phyloP scores from a whole-genome alignment of 192 early-diverging fungal species.

The Lunasporangiospora selenospora region DNA sequence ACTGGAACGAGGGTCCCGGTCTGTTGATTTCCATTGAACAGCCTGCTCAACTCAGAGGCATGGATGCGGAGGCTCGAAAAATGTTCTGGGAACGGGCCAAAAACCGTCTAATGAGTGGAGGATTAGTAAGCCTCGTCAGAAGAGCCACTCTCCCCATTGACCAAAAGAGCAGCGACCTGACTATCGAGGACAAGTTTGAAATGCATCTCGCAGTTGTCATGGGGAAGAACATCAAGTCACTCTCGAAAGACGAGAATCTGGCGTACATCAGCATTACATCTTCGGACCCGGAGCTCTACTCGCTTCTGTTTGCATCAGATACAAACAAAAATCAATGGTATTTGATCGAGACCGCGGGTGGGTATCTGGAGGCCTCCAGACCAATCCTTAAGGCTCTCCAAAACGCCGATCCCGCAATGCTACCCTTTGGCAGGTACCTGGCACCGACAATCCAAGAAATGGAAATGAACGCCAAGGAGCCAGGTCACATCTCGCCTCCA shows the following conservation, averaged over 20 bases:
- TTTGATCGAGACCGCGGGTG: constrained; percentile 45
- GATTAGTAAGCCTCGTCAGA: constrained; percentile 52
- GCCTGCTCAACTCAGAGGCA: constrained; percentile 6
- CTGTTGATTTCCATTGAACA: constrained; percentile 33
- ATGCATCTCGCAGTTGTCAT: constrained; percentile 53
- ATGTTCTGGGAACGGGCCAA: constrained; percentile 55
- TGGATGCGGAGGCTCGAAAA: constrained; percentile 8
- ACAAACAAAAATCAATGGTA: constrained; percentile 12
- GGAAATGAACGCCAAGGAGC: not conserved
- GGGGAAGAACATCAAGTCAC: constrained; percentile 15
- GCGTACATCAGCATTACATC: constrained; percentile 39
- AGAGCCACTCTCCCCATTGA: no score
- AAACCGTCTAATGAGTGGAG: constrained; percentile 53
- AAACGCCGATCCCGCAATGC: constrained; percentile 11
- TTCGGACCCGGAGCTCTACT: constrained; percentile 26
- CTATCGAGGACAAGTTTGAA: constrained; percentile 1
- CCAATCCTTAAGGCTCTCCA: constrained; percentile 50
- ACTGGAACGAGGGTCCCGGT: constrained; percentile 16
- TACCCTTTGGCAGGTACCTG: constrained; percentile 52
- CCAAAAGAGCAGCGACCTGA: no score
- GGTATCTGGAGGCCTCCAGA: constrained; percentile 42
- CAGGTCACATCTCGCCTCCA: constrained; percentile 22
- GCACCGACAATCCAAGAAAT: constrained; percentile 16
- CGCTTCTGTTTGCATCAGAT: constrained; percentile 8
- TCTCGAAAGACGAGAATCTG: constrained; percentile 21